Evolutionary conservation across 768 basidiomycete genomes (phyloP).

Genomic region (Gloeophyllum trabeum): DNA sequence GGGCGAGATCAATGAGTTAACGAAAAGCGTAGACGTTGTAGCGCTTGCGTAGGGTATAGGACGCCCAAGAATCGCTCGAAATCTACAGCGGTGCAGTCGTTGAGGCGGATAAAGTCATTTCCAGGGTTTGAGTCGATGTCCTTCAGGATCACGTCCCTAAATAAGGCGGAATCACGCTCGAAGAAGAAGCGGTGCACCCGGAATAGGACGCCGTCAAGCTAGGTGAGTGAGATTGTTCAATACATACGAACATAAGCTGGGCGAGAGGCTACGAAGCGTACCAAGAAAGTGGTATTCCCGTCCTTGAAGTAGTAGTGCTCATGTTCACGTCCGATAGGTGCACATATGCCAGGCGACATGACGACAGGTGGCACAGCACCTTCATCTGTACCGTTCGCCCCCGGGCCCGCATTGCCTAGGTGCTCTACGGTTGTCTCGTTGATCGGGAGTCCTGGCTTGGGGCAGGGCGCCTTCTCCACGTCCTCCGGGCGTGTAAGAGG

Average conservation of each 20-base stretch:
- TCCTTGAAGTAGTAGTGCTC: not conserved
- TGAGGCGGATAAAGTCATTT: not conserved
- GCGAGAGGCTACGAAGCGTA: not conserved
- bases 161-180: not conserved
- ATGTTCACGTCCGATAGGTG: too few species aligned
- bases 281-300: not conserved
- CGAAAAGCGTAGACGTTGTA: not conserved
- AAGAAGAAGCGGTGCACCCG: not conserved
- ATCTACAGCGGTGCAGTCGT: not conserved
- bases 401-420: too few species aligned
- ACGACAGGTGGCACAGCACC: too few species aligned
- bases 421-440: too few species aligned
- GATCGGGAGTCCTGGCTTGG: too few species aligned
- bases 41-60: not conserved
- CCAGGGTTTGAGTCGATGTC: too few species aligned
- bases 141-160: not conserved
- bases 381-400: too few species aligned
- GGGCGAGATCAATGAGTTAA: not conserved
- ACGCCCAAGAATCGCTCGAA: not conserved
- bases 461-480: too few species aligned
- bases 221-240: not conserved
- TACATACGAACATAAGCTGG: not conserved
- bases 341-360: too few species aligned
- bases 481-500: too few species aligned
- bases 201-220: not conserved